Percentiles rank a stretch among this genome's conserved stretches.
These are phyloP conservation scores for Nakaseomyces glabratus DNA, from an alignment of 1,139 yeast species.

Conservation along the genomic window DNA sequence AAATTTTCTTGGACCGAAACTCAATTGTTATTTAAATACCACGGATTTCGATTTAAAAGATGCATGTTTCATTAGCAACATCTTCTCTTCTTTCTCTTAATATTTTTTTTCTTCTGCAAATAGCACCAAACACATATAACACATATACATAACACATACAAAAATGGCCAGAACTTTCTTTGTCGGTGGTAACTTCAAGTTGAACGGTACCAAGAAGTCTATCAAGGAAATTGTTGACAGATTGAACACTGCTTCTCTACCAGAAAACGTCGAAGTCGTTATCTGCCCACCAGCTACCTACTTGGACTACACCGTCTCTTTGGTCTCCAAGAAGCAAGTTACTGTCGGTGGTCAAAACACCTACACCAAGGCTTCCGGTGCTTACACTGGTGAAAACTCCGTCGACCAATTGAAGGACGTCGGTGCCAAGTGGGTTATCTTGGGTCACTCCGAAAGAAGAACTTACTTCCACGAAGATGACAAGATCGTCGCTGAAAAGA, in stretches of 20 bases:
- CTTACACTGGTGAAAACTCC: slow-evolving; percentile 95
- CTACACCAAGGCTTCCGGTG: slow-evolving; percentile 82
- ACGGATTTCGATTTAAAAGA: slow-evolving; percentile 1
- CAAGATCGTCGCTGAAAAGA: slow-evolving; percentile 88
- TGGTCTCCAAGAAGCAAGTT: slow-evolving; percentile 62
- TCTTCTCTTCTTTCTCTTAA: slow-evolving; percentile 1
- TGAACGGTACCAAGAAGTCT: slow-evolving; percentile 91
- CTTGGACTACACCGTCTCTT: slow-evolving; percentile 63
- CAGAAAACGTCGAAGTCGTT: slow-evolving; percentile 72
- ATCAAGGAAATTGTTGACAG: slow-evolving; percentile 74
- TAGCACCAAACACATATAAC: slow-evolving; percentile 6
- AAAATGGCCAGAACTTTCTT: slow-evolving; percentile 83
- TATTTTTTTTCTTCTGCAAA: not conserved
- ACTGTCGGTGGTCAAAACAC: slow-evolving; percentile 86
- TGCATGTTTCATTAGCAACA: not conserved
- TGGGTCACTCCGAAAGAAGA: slow-evolving; percentile 99
- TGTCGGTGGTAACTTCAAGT: slow-evolving; percentile 97
- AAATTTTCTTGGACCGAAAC: not conserved
- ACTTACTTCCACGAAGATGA: slow-evolving; percentile 83
- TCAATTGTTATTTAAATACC: slow-evolving; percentile 2
- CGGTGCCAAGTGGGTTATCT: slow-evolving; percentile 89
- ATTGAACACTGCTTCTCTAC: slow-evolving; percentile 70
- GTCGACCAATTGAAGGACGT: slow-evolving; percentile 83
- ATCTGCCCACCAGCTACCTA: slow-evolving; percentile 95
- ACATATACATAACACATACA: not conserved